Evolutionary conservation across 495 filamentous ascomycete species (phyloP), one percentile per base, ranked within the genome.

Genomic region (Clavariopsis aquatica): DNA sequence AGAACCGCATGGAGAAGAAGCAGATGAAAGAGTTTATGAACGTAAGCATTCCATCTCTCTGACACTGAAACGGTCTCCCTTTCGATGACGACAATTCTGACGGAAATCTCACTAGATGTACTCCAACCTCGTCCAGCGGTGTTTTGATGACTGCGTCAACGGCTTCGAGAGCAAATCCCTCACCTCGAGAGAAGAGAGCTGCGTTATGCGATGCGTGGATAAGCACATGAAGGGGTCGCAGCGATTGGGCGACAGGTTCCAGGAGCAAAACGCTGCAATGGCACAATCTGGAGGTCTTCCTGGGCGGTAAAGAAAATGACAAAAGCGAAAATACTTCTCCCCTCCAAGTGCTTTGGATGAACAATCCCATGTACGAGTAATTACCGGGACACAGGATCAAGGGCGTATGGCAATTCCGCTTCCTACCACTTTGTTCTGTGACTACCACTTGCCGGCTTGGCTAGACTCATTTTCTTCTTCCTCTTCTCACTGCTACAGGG

Each of bases 21-120:
- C 94, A 99, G 81, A 87, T 98, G 84, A 96, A 96, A 81, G 93
- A 97, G 66, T 97, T 98, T 75, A 96, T 97, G 89, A 89, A 83
- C 68, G 94, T 98, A 84, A 62, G 80, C 23, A 76, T 43, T n/a
- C 38, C 81, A 1, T 13, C n/a, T 41, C 29, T 23, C 13, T 23
- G 15, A 17, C 4, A 38, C 9, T 29, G 24, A 28, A 43, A 10
- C 9, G 8, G 38, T 2, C 3, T 2, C 38, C 38, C 2, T 2
- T 43, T 43, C 38, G 38, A 45, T 36, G 31, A 9, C 29, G 34
- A 46, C 36, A n/a, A 22, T 31, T 43, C 69, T 68, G 55, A 64
- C 53, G 38, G 6, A 55, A 13, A 53, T 15, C 17, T 20, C 13
- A 31, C 49, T 71, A 98, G 94, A 91, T 96, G 86, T 98, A 97